phyloP scores from a whole-genome alignment of 257 asterid species.

The Solanum chiquidenum region DNA sequence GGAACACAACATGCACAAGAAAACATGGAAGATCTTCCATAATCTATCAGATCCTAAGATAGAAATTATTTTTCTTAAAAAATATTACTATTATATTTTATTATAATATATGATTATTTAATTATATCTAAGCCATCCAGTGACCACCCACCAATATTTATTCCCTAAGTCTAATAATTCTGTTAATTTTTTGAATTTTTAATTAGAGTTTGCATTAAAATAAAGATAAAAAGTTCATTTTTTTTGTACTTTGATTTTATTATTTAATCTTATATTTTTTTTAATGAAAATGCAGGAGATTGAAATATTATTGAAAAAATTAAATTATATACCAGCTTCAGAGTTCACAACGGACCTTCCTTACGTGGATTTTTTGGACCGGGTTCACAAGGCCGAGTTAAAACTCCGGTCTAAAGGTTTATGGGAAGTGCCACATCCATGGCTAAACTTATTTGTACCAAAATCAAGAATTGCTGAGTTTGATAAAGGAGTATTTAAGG shows the following conservation, averaged over 20 bases:
- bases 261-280: background rate
- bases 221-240: background rate
- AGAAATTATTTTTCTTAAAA: background rate
- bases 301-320: constrained; percentile 27
- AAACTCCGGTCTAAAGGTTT: constrained; percentile 57
- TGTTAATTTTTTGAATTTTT: background rate
- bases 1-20: constrained; percentile 21
- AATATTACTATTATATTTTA: background rate
- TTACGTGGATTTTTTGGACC: constrained; percentile 62
- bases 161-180: constrained; percentile 4
- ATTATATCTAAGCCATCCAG: constrained; percentile 8
- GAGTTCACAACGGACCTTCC: constrained; percentile 61
- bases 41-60: constrained; percentile 10
- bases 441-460: constrained; percentile 73
- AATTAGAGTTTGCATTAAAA: constrained; percentile 3
- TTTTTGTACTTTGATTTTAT: background rate
- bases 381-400: constrained; percentile 83
- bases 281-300: constrained; percentile 32
- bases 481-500: constrained; percentile 67
- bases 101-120: background rate
- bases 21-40: constrained; percentile 27
- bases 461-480: constrained; percentile 61
- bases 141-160: constrained; percentile 4
- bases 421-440: constrained; percentile 94
- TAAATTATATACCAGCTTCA: constrained; percentile 48